Evolutionary conservation across 257 asterid genomes (phyloP), one percentile per base, ranked within the genome.

Genomic region (Capsicum chinense): DNA sequence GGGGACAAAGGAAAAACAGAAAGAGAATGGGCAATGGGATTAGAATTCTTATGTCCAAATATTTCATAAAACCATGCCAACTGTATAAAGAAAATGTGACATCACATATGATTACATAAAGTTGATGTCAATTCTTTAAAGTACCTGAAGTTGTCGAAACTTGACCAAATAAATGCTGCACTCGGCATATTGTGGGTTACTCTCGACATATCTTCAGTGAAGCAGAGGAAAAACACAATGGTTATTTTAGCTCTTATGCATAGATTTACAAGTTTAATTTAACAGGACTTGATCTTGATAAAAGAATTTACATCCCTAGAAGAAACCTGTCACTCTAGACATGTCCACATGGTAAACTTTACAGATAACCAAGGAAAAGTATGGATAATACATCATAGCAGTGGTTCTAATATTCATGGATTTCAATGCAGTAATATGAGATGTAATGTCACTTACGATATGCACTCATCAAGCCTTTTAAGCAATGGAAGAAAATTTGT

Each of bases 71-170:
- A 16, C 16, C 85, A 67, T 33, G 21, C 2, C 59, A 26, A 44
- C n/a, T 60, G 15, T 44, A 64, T 66, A 52, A 50, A 47, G 21
- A 59, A 44, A 47, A 84, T 58, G 62, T 19, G 48, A 78, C 78
- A 50, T 42, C 47, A 17, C 35, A 39, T 1, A 39, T 42, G 37
- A 82, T 86, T 79, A 64, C 47, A 50, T 33, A 59, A 50, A 62
- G 42, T 73, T 59, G 60, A 48, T 19, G 60, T 21, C 80, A 74
- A 66, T 26, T 78, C 64, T 21, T 74, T 44, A 71, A 85, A 87
- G 83, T 86, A 95, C 99, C 99, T 97, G 99, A 85, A 97, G 97
- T 87, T 97, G 99, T 83, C 98, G 97, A 90, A 97, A 95, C 89
- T 97, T 97, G 90, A 97, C 99, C 90, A 94, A 91, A 93, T 97